phyloP scores from a whole-genome alignment of 1,284 basidiomycete species.

The Ceratobasidium papillatum region DNA sequence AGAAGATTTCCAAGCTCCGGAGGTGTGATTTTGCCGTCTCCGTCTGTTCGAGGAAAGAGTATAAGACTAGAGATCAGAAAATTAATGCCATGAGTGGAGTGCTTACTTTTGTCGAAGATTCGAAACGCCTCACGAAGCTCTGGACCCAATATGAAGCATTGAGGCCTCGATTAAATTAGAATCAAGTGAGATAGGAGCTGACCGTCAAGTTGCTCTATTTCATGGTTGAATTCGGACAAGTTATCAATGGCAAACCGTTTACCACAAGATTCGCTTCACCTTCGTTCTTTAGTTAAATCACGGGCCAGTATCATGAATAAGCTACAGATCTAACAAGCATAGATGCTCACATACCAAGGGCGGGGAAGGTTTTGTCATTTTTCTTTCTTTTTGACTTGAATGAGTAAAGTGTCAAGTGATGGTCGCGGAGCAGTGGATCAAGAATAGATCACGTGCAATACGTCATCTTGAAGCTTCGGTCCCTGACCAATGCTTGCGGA shows the following conservation, averaged over 20 bases:
- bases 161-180: background rate
- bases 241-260: background rate
- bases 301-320: too few relatives aligned
- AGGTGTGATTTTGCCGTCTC: slow-evolving; percentile 69
- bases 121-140: slow-evolving; percentile 70
- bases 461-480: too few relatives aligned
- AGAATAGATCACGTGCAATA: too few relatives aligned
- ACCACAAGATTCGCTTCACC: background rate
- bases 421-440: too few relatives aligned
- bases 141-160: slow-evolving; percentile 43
- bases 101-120: slow-evolving; percentile 64
- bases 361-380: too few relatives aligned
- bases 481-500: too few relatives aligned
- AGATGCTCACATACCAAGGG: too few relatives aligned
- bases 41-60: slow-evolving; percentile 53
- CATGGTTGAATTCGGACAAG: background rate
- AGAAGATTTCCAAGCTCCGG: slow-evolving; percentile 69
- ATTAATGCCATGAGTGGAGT: background rate
- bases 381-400: too few relatives aligned
- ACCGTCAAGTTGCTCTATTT: slow-evolving; percentile 18
- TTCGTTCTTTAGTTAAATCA: background rate
- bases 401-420: too few relatives aligned
- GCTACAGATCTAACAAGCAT: too few relatives aligned
- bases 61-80: background rate
- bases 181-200: background rate